phyloP scores from a whole-genome alignment of 345 rosid genomes.

The Kernera saxatilis region DNA sequence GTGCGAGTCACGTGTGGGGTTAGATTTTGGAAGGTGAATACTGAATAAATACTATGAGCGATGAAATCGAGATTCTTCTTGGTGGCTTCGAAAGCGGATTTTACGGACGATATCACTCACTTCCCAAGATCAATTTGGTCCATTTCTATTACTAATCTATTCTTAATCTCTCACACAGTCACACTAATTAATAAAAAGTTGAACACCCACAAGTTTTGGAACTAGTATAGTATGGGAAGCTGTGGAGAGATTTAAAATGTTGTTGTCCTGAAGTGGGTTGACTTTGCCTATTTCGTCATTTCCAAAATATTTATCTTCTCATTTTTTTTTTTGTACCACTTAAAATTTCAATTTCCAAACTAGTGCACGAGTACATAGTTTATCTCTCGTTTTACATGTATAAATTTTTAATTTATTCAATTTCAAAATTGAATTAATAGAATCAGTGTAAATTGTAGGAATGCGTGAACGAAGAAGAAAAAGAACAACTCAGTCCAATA shows the following conservation, averaged over 20 bases:
- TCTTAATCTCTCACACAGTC: not conserved
- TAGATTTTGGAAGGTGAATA: not conserved
- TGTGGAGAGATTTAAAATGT: not conserved
- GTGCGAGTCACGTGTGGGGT: constrained; percentile 30
- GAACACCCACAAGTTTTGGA: not conserved
- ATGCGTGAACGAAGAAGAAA: constrained; percentile 55
- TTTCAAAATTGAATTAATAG: not conserved
- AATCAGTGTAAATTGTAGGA: constrained; percentile 26
- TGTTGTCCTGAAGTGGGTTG: constrained; percentile 8
- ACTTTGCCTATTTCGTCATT: not conserved
- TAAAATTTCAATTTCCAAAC: too few species aligned
- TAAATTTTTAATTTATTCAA: too few species aligned
- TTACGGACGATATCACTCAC: not conserved
- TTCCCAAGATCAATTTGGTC: not conserved
- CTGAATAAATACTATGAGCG: constrained; percentile 4
- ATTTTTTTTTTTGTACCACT: too few species aligned
- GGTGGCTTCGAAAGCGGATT: constrained; percentile 32
- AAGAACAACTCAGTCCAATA: constrained; percentile 78
- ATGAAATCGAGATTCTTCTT: constrained; percentile 29
- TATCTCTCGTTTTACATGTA: too few species aligned
- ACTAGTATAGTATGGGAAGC: not conserved
- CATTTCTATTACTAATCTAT: not conserved
- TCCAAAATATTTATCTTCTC: not conserved
- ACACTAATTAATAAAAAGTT: not conserved
- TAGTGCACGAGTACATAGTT: too few species aligned